phyloP scores from a whole-genome alignment of 2,329 filamentous ascomycete genomes.

The Aureobasidium sp. region DNA sequence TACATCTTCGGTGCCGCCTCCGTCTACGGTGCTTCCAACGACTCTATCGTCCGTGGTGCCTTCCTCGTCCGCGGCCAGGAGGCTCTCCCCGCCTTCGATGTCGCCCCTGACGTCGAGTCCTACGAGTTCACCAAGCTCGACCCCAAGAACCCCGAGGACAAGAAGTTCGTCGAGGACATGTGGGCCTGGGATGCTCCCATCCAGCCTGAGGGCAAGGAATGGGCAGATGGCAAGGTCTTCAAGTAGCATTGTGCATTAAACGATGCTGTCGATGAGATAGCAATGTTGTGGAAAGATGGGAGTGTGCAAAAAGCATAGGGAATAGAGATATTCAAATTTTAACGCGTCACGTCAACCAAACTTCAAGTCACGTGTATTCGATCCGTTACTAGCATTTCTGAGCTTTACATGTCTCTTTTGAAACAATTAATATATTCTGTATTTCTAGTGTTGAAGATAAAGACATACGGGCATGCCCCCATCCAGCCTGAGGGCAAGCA shows the following conservation, averaged over 20 bases:
- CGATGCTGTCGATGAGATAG: neutral
- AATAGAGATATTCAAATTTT: too few relatives aligned
- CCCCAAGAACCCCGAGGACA: constrained; percentile 75
- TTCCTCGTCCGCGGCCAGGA: constrained; percentile 95
- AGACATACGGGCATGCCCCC: constrained; percentile 74
- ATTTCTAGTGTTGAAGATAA: too few relatives aligned
- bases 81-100: constrained; percentile 77
- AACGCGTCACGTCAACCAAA: too few relatives aligned
- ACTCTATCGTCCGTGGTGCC: constrained; percentile 85
- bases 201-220: constrained; percentile 75
- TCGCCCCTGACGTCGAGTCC: constrained; percentile 94
- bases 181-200: constrained; percentile 91
- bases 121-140: constrained; percentile 97
- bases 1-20: constrained; percentile 88
- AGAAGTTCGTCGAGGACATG: constrained; percentile 73
- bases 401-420: too few relatives aligned
- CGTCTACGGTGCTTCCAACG: constrained; percentile 82
- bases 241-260: neutral
- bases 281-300: neutral
- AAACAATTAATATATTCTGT: too few relatives aligned
- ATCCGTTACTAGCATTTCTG: too few relatives aligned
- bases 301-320: too few relatives aligned
- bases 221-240: constrained; percentile 69
- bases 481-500: constrained; percentile 76
- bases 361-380: too few relatives aligned